A percentile compares a stretch with the other conserved stretches of the same genome.
Conservation (phyloP, 768 basidiomycete genomes). For the Heimioporus sp. region DNA sequence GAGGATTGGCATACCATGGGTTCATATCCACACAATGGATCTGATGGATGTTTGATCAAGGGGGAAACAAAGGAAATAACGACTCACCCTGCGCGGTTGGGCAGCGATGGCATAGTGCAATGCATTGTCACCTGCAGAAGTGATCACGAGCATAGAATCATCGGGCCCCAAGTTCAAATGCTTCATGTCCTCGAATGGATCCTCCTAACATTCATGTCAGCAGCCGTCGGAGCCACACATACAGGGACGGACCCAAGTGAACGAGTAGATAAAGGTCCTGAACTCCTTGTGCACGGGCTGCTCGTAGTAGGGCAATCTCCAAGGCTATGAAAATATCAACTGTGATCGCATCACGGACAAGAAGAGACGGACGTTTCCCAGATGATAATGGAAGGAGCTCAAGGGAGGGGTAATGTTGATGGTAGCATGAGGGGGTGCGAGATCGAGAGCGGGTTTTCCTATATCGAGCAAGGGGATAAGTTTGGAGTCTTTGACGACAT, state of each 20-base stretch:
- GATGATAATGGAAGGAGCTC: slow-evolving; percentile 63
- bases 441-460: slow-evolving; percentile 36
- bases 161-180: slow-evolving; percentile 54
- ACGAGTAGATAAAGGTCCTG: slow-evolving; percentile 60
- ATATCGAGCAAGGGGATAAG: slow-evolving; percentile 41
- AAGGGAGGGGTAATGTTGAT: slow-evolving; percentile 54
- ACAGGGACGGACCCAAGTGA: slow-evolving; percentile 47
- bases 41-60: slow-evolving; percentile 16
- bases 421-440: slow-evolving; percentile 29
- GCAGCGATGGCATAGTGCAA: slow-evolving; percentile 75
- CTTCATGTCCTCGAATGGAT: slow-evolving; percentile 71
- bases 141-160: slow-evolving; percentile 72
- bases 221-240: not conserved
- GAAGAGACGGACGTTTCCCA: slow-evolving; percentile 38
- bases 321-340: slow-evolving; percentile 35
- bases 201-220: slow-evolving; percentile 45
- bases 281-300: slow-evolving; percentile 67
- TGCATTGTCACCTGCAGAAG: slow-evolving; percentile 78
- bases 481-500: slow-evolving; percentile 35
- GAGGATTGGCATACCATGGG: slow-evolving; percentile 41
- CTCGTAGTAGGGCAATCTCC: slow-evolving; percentile 72
- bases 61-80: not conserved
- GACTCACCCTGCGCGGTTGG: slow-evolving; percentile 48
- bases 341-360: not conserved
- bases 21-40: slow-evolving; percentile 78